phyloP scores from a whole-genome alignment of 140 eudicot species.

The Cichorium intybus region DNA sequence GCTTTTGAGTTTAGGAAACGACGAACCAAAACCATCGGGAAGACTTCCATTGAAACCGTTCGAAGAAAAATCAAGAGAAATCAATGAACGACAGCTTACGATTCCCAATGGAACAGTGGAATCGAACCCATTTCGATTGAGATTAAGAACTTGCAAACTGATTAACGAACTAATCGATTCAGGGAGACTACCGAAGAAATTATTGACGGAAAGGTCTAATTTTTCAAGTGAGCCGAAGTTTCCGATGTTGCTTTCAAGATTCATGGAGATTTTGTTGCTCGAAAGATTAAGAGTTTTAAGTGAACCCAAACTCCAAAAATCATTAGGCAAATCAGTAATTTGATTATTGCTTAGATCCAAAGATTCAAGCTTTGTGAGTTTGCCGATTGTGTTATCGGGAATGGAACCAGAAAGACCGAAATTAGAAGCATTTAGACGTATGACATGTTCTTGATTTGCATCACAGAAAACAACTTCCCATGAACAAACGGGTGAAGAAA shows the following conservation, averaged over 20 bases:
- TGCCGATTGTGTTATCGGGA: constrained; percentile 85
- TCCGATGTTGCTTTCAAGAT: constrained; percentile 65
- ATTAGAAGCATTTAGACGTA: constrained; percentile 39
- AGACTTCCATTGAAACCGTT: constrained; percentile 61
- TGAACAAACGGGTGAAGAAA: constrained; percentile 58
- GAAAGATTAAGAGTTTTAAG: constrained; percentile 66
- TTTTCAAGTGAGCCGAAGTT: constrained; percentile 70
- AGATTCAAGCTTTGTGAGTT: constrained; percentile 57
- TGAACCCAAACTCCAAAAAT: constrained; percentile 80
- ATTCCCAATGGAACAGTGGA: constrained; percentile 64
- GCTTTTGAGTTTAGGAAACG: constrained; percentile 57
- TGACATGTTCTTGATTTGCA: constrained; percentile 46
- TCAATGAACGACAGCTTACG: constrained; percentile 50
- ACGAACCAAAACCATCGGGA: constrained; percentile 63
- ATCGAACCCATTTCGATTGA: constrained; percentile 50
- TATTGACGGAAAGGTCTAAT: constrained; percentile 71
- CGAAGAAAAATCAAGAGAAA: constrained; percentile 56
- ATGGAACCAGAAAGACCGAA: constrained; percentile 67
- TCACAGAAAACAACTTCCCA: constrained; percentile 74
- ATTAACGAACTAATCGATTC: constrained; percentile 66
- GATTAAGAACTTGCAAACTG: constrained; percentile 46
- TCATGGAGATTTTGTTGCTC: constrained; percentile 44
- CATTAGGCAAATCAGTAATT: constrained; percentile 63
- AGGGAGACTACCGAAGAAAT: constrained; percentile 59
- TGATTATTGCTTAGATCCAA: constrained; percentile 80